Percentiles rank a stretch among this genome's conserved stretches.
Evolutionary conservation across 768 basidiomycete genomes (phyloP).

Genomic region (Pleurotus eryngii): DNA sequence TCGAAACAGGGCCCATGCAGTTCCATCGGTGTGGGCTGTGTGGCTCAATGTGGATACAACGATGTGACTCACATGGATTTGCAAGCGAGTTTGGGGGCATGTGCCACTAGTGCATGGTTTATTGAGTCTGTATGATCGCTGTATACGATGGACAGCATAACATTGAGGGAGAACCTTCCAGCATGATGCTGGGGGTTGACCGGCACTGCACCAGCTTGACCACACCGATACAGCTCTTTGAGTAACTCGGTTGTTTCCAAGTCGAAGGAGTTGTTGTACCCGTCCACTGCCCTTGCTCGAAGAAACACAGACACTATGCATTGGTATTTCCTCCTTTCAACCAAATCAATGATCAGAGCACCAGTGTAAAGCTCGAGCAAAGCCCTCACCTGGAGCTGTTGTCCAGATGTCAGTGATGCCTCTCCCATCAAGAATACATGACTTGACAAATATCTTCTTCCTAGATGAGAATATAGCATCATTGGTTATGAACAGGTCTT

Average conservation of each 20-base stretch:
- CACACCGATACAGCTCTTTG: slow-evolving; percentile 29
- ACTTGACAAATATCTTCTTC: slow-evolving; percentile 42
- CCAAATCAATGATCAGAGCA: no score
- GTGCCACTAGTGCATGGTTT: slow-evolving; percentile 32
- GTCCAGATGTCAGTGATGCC: slow-evolving; percentile 43
- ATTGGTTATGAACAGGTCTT: slow-evolving; percentile 42
- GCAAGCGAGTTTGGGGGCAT: slow-evolving; percentile 31
- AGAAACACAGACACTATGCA: slow-evolving; percentile 32
- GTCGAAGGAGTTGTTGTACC: slow-evolving; percentile 32
- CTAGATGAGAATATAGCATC: slow-evolving; percentile 45
- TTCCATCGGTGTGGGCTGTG: no score
- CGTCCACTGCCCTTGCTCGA: slow-evolving; percentile 29
- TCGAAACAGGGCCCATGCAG: slow-evolving; percentile 41
- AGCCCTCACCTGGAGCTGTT: slow-evolving; percentile 20
- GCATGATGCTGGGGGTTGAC: slow-evolving; percentile 37
- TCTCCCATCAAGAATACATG: slow-evolving; percentile 37
- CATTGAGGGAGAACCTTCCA: slow-evolving; percentile 37
- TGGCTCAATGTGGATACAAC: no score
- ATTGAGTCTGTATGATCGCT: slow-evolving; percentile 37
- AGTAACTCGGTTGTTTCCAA: slow-evolving; percentile 37
- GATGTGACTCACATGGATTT: slow-evolving; percentile 49
- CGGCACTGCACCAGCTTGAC: slow-evolving; percentile 26
- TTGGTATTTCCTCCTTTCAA: slow-evolving; percentile 37
- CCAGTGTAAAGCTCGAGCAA: no score
- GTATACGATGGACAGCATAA: slow-evolving; percentile 42